Evolutionary conservation across 2,329 filamentous ascomycete species (phyloP).

Genomic region (Lecanicillium sp.): DNA sequence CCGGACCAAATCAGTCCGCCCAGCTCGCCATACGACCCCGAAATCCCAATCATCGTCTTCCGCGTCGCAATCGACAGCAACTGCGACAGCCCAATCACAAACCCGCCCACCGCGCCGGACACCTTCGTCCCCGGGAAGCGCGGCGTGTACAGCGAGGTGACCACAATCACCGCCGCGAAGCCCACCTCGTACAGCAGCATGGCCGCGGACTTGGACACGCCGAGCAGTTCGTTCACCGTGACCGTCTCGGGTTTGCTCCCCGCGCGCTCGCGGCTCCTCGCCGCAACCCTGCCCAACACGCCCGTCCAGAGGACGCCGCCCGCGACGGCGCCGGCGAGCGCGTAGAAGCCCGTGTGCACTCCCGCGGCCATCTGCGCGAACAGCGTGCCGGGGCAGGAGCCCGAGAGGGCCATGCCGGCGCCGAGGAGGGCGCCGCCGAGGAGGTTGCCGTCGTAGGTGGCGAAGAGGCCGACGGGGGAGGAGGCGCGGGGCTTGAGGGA

Average conservation of each 20-base stretch:
- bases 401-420: slow-evolving; percentile 59
- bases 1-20: slow-evolving; percentile 48
- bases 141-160: slow-evolving; percentile 28
- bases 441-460: slow-evolving; percentile 57
- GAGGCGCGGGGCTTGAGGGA: slow-evolving; percentile 42
- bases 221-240: slow-evolving; percentile 35
- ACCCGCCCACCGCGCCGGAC: slow-evolving; percentile 47
- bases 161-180: slow-evolving; percentile 35
- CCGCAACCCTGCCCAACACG: slow-evolving; percentile 32
- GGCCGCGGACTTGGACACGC: slow-evolving; percentile 30
- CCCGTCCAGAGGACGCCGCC: slow-evolving; percentile 51
- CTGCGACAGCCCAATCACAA: slow-evolving; percentile 54
- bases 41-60: slow-evolving; percentile 52
- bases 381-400: slow-evolving; percentile 60
- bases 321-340: slow-evolving; percentile 47
- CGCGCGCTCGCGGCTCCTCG: slow-evolving; percentile 21
- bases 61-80: slow-evolving; percentile 48
- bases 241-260: slow-evolving; percentile 23
- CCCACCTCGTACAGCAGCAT: slow-evolving; percentile 38
- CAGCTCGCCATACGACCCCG: slow-evolving; percentile 54
- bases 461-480: slow-evolving; percentile 47
- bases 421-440: slow-evolving; percentile 57
- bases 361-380: slow-evolving; percentile 54
- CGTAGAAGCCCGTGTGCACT: slow-evolving; percentile 44
- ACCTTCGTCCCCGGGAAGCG: slow-evolving; percentile 27